Evolutionary conservation across 805 yeast genomes (phyloP).

Genomic region (Nadsonia fulvescens): DNA sequence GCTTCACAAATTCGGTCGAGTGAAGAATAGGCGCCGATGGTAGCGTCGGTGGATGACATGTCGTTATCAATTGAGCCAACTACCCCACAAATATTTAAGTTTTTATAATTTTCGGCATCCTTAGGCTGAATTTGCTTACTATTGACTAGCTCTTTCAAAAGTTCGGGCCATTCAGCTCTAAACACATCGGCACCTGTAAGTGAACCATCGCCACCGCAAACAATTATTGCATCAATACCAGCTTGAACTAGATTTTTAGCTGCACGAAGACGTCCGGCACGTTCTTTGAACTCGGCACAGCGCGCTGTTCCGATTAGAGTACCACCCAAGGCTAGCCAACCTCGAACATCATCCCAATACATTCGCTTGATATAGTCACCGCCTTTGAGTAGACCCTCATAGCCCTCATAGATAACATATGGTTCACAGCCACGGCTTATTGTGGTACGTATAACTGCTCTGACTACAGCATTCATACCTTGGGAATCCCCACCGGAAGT

Average conservation of each 20-base stretch:
- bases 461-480: slow-evolving; percentile 92
- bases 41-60: slow-evolving; percentile 90
- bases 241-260: slow-evolving; percentile 66
- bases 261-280: slow-evolving; percentile 66
- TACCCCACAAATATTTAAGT: slow-evolving; percentile 74
- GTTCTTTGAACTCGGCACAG: slow-evolving; percentile 66
- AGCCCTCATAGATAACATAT: slow-evolving; percentile 84
- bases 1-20: slow-evolving; percentile 81
- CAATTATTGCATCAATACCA: slow-evolving; percentile 88
- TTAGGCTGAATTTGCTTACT: slow-evolving; percentile 38
- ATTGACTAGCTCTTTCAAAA: slow-evolving; percentile 50
- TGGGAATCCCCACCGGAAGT: slow-evolving; percentile 98
- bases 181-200: slow-evolving; percentile 95
- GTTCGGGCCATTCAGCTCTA: slow-evolving; percentile 84
- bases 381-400: slow-evolving; percentile 79
- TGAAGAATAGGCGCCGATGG: slow-evolving; percentile 91
- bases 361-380: slow-evolving; percentile 61
- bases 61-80: slow-evolving; percentile 97
- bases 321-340: slow-evolving; percentile 84
- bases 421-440: slow-evolving; percentile 76
- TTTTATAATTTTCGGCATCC: slow-evolving; percentile 40
- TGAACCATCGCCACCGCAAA: slow-evolving; percentile 99
- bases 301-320: slow-evolving; percentile 93
- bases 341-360: slow-evolving; percentile 90
- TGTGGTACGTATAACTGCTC: slow-evolving; percentile 89